Base-by-base conservation (phyloP, 78 protist genomes). In the Polysphondylium violaceum region DNA sequence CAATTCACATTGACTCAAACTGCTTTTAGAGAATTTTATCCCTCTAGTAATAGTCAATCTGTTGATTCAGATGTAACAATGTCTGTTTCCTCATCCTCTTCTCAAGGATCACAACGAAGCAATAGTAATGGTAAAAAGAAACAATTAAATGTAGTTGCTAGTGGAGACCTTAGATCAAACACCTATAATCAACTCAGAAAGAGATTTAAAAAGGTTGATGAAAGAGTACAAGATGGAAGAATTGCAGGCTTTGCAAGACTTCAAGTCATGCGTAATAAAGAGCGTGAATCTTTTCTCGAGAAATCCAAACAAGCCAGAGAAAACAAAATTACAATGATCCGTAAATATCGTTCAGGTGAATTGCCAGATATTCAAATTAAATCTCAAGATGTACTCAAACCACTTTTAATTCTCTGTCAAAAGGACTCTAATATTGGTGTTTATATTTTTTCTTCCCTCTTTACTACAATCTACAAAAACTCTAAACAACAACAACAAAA, bases 341-440 rank as follows among this genome's bases (percentile, higher is more conserved):
- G 96, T 19, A 86, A 93, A 27, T 93, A 93, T 44, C 33, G 96
- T n/a, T 31, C 56, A 2, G 97, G 97, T 25, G 97, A 95, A 61
- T 53, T 95, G 29, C 97, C 97, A 3, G 97, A 95, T 67, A 81
- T 95, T 35, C 88, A 73, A 55, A 89, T 95, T 33, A 43, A 55
- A 47, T 21, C 47, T 0, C 68, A 61, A 33, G 97, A 95, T 17
- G 29, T 95, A 5, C 4, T 94, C 9, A 35, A 17, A 23, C 97
- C 97, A 1, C 72, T 95, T 6, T 59, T 40, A 55, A 35, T 35
- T 19, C 69, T 94, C 17, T 64, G 73, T 7, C 60, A 44, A 25
- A 67, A 31, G 50, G 96, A 95, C 64, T 74, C 94, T 7, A 35
- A 3, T 5, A 38, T 88, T 33, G 95, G 96, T 19, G 69, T 78